Base-by-base conservation (phyloP, 2,329 filamentous ascomycete species). In the Neurospora sp. region DNA sequence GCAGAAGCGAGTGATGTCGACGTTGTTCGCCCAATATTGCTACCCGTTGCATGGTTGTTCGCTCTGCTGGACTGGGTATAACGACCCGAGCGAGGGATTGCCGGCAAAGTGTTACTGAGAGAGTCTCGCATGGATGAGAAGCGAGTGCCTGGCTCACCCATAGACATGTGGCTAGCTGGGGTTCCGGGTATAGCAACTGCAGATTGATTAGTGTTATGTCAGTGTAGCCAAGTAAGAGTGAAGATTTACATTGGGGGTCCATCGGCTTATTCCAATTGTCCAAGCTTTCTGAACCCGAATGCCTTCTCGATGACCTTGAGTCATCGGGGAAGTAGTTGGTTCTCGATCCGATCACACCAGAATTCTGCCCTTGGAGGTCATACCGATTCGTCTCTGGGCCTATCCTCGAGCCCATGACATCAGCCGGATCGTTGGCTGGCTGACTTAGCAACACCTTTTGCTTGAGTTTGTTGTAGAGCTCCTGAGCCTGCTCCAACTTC, bases 401-500 rank as follows among this genome's bases (percentile, higher is more conserved):
- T 36, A 62, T 36, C 52, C 65, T 80, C 36, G 81, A 78, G 66
- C 84, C 81, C 4, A 82, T 80, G n/a, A 82, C 81, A 73, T 87
- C 82, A 19, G 83, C 82, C 6, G 86, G 86, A 17, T 86, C 85
- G 71, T 82, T 81, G 72, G 86, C 84, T 38, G 88, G 83, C 19
- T 88, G 84, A 10, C 82, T 82, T 57, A 87, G 77, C 75, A 88
- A 83, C 1, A 83, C 83, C 70, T 83, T 85, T 66, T 84, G 81
- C 75, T 88, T 89, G 66, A 88, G 78, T 71, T 85, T 88, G 74
- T 88, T 86, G 72, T 89, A 89, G 2, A 88, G 80, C 72, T 88
- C 86, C 74, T 93, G 91, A 2, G 88, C 86, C 71, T 92, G 89
- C 5, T 88, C 80, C 3, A 92, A 84, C 70, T 89, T 91, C 66